Evolutionary conservation across 192 early-diverging fungal genomes (phyloP), one percentile per base, ranked within the genome.

Genomic region (Rhizophagus clarus): DNA sequence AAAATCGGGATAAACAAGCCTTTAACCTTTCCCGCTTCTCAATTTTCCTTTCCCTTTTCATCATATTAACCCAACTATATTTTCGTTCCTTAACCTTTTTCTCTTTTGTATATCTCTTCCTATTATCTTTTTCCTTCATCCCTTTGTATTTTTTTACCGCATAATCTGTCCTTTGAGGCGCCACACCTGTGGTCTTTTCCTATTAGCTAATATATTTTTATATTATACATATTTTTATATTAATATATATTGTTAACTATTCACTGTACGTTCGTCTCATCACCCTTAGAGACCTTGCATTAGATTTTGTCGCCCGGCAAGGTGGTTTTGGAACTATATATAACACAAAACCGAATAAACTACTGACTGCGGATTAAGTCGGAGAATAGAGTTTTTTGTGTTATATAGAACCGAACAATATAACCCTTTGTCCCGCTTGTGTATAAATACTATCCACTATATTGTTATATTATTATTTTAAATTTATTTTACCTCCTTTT

Each of bases 381-480:
- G 66, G 66, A 20, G 28, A 67, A 67, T 61, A 61, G 24, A 61
- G 61, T 68, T 68, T 67, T 68, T 68, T 68, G 66, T 68, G 31
- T 14, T 7, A 28, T 7, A 28, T 32, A 32, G 32, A 31, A 63
- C n/a, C 2, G 32, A 68, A 68, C 66, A 68, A 68, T 68, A 68
- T 68, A 68, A 68, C 66, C 66, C 66, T 68, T 68, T 68, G 66
- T 68, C 66, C 66, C 11, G 31, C 66, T 68, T 68, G 66, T 68
- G 66, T 68, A 68, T 68, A 68, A 68, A 68, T 31, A 68, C 31
- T 32, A 68, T 12, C 42, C 11, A 45, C 42, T 45, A 67, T 32
- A 67, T 32, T 67, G 37, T 67, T 67, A 31, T 67, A 31, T 67
- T 67, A 32, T 31, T 31, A 32, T 3, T 67, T 32, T 67, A 67